A percentile compares a stretch with the other conserved stretches of the same genome.
Evolutionary conservation across 352 stramenopile species (phyloP).

Genomic region (Thalassiosira pacifica): DNA sequence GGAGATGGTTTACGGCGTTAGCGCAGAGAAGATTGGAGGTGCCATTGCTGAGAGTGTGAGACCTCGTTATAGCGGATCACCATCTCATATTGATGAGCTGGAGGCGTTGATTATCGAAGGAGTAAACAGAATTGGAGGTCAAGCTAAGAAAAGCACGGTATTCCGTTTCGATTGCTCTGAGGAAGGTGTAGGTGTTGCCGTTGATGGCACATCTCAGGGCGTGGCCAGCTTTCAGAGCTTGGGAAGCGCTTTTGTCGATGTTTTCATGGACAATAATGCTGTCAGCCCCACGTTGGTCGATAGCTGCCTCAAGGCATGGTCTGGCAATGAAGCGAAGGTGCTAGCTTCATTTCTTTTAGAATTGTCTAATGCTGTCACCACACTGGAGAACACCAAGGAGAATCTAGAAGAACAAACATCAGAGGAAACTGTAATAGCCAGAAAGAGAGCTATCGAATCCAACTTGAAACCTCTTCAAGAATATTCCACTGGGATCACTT

Average conservation of each 20-base stretch:
- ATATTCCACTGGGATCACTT: conserved; percentile 69
- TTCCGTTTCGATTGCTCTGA: conserved; percentile 34
- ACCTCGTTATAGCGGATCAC: conserved; percentile 6
- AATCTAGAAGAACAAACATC: not conserved
- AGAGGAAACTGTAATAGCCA: not conserved
- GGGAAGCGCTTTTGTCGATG: conserved; percentile 15
- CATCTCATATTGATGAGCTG: conserved; percentile 16
- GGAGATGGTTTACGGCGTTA: conserved; percentile 79
- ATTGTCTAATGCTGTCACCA: not conserved
- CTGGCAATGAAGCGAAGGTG: not conserved
- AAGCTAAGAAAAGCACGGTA: conserved; percentile 22
- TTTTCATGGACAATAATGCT: conserved; percentile 31
- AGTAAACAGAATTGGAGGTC: conserved; percentile 19
- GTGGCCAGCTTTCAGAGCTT: conserved; percentile 6
- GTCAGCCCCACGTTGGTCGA: conserved; percentile 24
- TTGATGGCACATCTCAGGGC: conserved; percentile 23
- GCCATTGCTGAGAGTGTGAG: conserved; percentile 32
- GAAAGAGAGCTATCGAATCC: conserved; percentile 1
- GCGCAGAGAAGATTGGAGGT: conserved; percentile 73
- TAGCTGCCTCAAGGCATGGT: conserved; percentile 19
- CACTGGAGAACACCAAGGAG: no score
- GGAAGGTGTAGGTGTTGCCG: conserved; percentile 16
- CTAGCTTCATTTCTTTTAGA: not conserved
- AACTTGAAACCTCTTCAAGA: conserved; percentile 59
- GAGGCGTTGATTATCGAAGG: conserved; percentile 31